Evolutionary conservation across 2,329 filamentous ascomycete species (phyloP).

Genomic region (Dactylellina cionopaga): DNA sequence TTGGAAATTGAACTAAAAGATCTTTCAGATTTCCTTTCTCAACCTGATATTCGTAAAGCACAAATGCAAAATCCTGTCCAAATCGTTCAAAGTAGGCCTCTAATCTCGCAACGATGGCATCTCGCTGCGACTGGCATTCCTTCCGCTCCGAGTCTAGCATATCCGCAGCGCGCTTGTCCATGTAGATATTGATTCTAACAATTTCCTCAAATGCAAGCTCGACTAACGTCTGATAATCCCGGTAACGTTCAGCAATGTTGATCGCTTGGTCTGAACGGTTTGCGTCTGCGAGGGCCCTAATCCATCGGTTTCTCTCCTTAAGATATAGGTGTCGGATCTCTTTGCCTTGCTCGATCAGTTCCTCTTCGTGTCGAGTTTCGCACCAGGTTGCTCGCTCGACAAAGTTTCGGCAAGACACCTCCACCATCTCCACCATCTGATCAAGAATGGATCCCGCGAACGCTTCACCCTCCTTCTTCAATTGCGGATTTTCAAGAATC

Average conservation of each 20-base stretch:
- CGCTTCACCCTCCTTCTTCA: conserved; percentile 38
- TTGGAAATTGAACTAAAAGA: conserved; percentile 68
- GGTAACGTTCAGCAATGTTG: conserved; percentile 69
- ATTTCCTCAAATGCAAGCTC: conserved; percentile 59
- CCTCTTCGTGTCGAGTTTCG: conserved; percentile 65
- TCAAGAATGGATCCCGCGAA: conserved; percentile 64
- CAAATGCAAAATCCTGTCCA: conserved; percentile 74
- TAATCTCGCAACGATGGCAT: conserved; percentile 60
- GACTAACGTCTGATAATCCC: conserved; percentile 68
- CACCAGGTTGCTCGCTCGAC: conserved; percentile 71
- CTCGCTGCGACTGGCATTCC: conserved; percentile 26
- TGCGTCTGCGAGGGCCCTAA: conserved; percentile 66
- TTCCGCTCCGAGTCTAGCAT: conserved; percentile 53
- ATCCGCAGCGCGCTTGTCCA: conserved; percentile 59
- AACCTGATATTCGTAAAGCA: conserved; percentile 83
- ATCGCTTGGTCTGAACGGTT: conserved; percentile 70
- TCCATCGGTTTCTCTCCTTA: conserved; percentile 63
- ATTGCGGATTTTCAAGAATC: conserved; percentile 58
- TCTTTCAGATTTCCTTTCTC: conserved; percentile 72
- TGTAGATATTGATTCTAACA: conserved; percentile 58
- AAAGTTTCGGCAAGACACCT: conserved; percentile 69
- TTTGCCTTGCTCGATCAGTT: conserved; percentile 61
- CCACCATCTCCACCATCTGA: conserved; percentile 67
- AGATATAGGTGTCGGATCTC: conserved; percentile 63
- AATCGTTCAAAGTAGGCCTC: conserved; percentile 71